Evolutionary conservation across 129 eudicot genomes (phyloP), one percentile per base, ranked within the genome.

Genomic region (Centrapalus pauciflorus): DNA sequence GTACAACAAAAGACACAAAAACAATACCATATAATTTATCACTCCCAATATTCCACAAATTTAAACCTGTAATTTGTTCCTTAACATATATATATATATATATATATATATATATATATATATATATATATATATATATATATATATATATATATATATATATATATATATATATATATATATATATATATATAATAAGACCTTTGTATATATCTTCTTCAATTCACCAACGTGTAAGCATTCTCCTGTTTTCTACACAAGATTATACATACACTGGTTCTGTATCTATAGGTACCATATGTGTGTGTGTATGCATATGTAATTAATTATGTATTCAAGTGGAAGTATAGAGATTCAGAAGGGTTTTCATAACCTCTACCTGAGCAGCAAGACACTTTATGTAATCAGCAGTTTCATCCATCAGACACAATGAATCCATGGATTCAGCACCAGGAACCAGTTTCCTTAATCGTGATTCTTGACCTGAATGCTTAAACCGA

Each of bases 401-500:
- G 56, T 90, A 90, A 68, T 90, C 84, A 14, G 92, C 89, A 51
- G 95, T 86, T 78, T 87, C 97, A 48, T 70, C 86, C 77, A 87
- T 61, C 78, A 90, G 78, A 45, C 78, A 80, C 45, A 55, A 37
- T 46, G 67, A 60, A 57, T 78, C 86, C 97, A 90, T 80, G 5
- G 20, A 76, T 67, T 80, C 77, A 46, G 84, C 86, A 3, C 97
- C 97, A 5, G 97, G 97, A 20, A 90, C 83, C 45, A 90, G 71
- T 72, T 74, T 76, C 60, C 87, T 70, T 2, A 90, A 83, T 74
- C 78, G 68, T 32, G 50, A 25, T 56, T 43, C 73, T 66, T 74
- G 79, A 56, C 61, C 7, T 24, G 73, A 56, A 41, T 45, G 0
- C 20, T 24, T 70, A 66, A 67, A 55, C 17, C 65, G 64, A 52